Evolutionary conservation across 805 yeast species (phyloP), one percentile per base, ranked within the genome.

Genomic region (Maudiozyma barnettii): DNA sequence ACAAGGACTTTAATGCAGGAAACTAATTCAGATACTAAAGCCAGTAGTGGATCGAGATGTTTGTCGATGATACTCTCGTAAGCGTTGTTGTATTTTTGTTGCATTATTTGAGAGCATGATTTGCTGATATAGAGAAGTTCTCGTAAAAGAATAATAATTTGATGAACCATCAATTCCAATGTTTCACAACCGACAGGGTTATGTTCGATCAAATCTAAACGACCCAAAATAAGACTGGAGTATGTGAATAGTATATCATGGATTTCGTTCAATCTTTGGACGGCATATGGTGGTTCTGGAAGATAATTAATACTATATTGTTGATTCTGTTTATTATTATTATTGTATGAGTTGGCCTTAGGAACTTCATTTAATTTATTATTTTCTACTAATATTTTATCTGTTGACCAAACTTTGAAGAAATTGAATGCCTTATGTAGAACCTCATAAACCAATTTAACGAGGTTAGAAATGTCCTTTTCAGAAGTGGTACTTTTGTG

Each of bases 191-290:
- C 91, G 16, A 70, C 70, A 4, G 79, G 73, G 58, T 84, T 84
- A 54, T 81, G 83, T 58, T 85, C 93, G 33, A 84, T 78, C 63
- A 85, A 70, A 61, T 85, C 93, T 52, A 85, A 65, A 55, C 95
- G 67, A n/a, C 95, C 95, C 14, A 83, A 71, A 9, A 84, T 75
- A 53, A 85, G 57, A 2, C 83, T 81, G 52, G 84, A 68, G 56
- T 84, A 84, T 1, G 77, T 70, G 55, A 76, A 75, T 14, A 83
- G 57, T 5, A 81, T 68, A 23, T 77, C 75, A 54, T 82, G 75
- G 38, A 84, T 75, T 61, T 84, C 90, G 22, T 78, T 74, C 21
- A 84, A 67, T 54, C 95, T 69, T 47, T 71, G 75, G 47, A 76
- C 71, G 0, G 87, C 86, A 46, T 68, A 65, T 2, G 95, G 95